These are phyloP conservation scores for Fusarium praegraminearum DNA, from an alignment of 2,329 filamentous ascomycete genomes.

Conservation along the genomic window DNA sequence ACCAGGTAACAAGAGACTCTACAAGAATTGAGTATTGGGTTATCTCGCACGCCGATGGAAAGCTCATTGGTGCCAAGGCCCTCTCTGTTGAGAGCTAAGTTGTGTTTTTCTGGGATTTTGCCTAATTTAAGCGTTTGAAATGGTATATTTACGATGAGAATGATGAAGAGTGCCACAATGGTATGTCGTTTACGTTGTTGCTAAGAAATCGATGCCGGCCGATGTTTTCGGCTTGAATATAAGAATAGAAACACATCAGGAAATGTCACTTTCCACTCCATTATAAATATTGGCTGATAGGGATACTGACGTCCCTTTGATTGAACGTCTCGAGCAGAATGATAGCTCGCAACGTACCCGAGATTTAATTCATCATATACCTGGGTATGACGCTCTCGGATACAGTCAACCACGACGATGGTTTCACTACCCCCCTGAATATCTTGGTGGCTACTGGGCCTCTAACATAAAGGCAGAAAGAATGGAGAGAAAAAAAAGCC, in stretches of 20 bases:
- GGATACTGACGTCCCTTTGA: background rate
- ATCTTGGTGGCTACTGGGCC: background rate
- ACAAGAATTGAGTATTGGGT: conserved; percentile 84
- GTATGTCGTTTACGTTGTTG: background rate
- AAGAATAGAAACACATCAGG: background rate
- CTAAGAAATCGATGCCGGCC: too few species aligned
- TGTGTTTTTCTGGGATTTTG: background rate
- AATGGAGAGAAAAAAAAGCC: background rate
- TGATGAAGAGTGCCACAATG: background rate
- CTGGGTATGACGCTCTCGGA: background rate
- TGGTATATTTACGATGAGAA: background rate
- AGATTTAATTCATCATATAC: background rate
- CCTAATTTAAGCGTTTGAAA: conserved; percentile 4
- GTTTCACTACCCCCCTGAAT: background rate
- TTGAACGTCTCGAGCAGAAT: background rate
- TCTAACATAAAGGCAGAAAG: background rate
- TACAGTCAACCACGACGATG: background rate
- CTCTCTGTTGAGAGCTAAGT: conserved; percentile 73
- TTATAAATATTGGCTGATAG: background rate
- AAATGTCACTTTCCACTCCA: background rate
- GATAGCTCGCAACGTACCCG: background rate
- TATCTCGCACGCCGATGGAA: conserved; percentile 71
- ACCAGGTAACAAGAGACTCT: conserved; percentile 72
- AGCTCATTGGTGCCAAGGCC: conserved; percentile 82
- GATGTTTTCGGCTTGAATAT: background rate